These are phyloP conservation scores for Lodderomyces parapsilosis DNA, from an alignment of 1,139 yeast species.

Conservation along the genomic window DNA sequence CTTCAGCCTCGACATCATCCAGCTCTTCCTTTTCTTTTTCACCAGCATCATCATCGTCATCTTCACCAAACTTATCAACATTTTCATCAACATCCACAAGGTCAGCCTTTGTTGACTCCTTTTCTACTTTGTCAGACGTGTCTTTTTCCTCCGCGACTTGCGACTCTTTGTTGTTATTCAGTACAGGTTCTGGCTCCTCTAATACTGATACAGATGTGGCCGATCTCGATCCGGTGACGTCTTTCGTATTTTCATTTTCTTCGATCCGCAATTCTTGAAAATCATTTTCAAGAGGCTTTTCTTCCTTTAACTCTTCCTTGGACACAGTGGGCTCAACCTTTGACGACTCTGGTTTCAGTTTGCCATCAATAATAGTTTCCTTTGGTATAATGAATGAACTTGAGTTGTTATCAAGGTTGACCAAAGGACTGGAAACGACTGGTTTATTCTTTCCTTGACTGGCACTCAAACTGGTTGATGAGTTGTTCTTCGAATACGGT, in stretches of 20 bases:
- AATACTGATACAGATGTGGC: slow-evolving; percentile 5
- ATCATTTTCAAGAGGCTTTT: not conserved
- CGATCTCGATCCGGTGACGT: slow-evolving; percentile 3
- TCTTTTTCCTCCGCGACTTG: slow-evolving; percentile 10
- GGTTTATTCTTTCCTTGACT: slow-evolving; percentile 8
- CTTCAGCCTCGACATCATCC: slow-evolving; percentile 1
- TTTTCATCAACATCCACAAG: slow-evolving; percentile 8
- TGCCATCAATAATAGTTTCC: slow-evolving; percentile 44
- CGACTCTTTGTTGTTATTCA: slow-evolving; percentile 36
- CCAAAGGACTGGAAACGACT: slow-evolving; percentile 23
- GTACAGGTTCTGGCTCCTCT: slow-evolving; percentile 25
- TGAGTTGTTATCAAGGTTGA: slow-evolving; percentile 27
- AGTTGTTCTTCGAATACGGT: slow-evolving; percentile 5
- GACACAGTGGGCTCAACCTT: slow-evolving; percentile 2
- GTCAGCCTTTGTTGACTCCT: slow-evolving; percentile 8
- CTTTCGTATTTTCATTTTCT: slow-evolving; percentile 1
- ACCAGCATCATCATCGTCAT: not conserved
- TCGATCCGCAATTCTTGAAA: not conserved
- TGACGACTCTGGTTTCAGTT: slow-evolving; percentile 6
- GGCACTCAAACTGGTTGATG: slow-evolving; percentile 1
- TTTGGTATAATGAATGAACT: slow-evolving; percentile 36
- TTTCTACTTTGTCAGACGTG: slow-evolving; percentile 7
- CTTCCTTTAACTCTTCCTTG: slow-evolving; percentile 4
- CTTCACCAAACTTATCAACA: not conserved
- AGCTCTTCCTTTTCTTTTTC: slow-evolving; percentile 2